Evolutionary conservation across 2,329 filamentous ascomycete genomes (phyloP).

Genomic region (Tolypocladium ophioglossoides): DNA sequence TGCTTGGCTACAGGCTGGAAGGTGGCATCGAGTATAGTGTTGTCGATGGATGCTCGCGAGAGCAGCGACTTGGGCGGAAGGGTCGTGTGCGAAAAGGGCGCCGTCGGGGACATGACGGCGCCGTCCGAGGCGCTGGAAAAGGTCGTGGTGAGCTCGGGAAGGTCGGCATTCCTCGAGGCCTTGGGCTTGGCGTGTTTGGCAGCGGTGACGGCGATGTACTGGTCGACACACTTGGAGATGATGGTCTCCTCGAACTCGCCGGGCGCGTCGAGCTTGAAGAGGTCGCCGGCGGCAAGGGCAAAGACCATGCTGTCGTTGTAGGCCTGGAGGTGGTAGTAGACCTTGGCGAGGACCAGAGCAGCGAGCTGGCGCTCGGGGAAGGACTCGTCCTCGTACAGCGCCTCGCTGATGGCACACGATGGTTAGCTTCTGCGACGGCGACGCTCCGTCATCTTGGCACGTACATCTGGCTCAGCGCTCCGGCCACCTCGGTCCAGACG

Average conservation of each 20-base stretch:
- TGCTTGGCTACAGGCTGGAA: conserved; percentile 43
- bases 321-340: conserved; percentile 97
- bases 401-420: conserved; percentile 53
- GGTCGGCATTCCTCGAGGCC: conserved; percentile 31
- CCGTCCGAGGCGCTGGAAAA: conserved; percentile 61
- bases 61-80: conserved; percentile 89
- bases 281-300: conserved; percentile 84
- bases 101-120: conserved; percentile 75
- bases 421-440: conserved; percentile 5
- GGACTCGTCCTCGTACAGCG: conserved; percentile 89
- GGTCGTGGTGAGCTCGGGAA: conserved; percentile 68
- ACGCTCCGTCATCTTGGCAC: conserved; percentile 11
- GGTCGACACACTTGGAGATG: conserved; percentile 95
- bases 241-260: conserved; percentile 99
- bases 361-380: conserved; percentile 93
- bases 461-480: conserved; percentile 86
- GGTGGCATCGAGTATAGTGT: conserved; percentile 48
- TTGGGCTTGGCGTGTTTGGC: conserved; percentile 37
- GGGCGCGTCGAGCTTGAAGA: conserved; percentile 84
- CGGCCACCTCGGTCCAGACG: conserved; percentile 95
- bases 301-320: conserved; percentile 99
- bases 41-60: conserved; percentile 65
- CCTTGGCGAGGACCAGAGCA: conserved; percentile 89
- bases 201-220: conserved; percentile 73
- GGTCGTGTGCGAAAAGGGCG: conserved; percentile 88